Evolutionary conservation across 805 yeast species (phyloP), one percentile per base, ranked within the genome.

Genomic region (Yarrowia bubula): DNA sequence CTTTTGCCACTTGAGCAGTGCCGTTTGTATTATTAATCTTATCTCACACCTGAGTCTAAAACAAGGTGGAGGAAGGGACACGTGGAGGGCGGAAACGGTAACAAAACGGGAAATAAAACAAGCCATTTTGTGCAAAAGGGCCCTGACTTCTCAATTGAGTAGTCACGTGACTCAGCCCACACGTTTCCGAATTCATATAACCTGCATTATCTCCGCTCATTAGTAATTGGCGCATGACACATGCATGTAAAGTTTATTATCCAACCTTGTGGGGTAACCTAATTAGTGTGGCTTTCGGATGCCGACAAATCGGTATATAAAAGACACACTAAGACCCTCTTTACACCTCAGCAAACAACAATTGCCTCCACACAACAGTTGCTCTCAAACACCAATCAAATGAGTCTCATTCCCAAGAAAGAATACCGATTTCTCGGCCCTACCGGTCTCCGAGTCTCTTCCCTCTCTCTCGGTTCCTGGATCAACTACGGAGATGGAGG

Each of bases 401-500:
- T 35, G 58, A 22, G 33, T 3, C 42, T 35, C 51, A 63, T 68
- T 39, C 69, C 69, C 35, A 32, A 35, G 28, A 10, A 39, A 67
- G 74, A 72, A 43, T 73, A 71, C 69, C 74, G 76, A 46, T 71
- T 71, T 66, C 71, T 73, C 33, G 76, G 76, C 15, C 70, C 69
- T 48, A 67, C 76, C 17, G 76, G 76, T 31, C 70, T 73, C 22
- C 64, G 73, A 66, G 76, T 73, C 44, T 73, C 76, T 10, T 70
- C 71, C n/a, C 69, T 73, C 55, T 72, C 75, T 22, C 67, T 70
- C 31, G 76, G 76, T n/a, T 75, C 75, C 15, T 73, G 75, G 75
- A 62, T 73, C 65, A 73, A 75, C 48, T 71, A 65, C 65, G 72
- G 70, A 33, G 72, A 71, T 22, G 72, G 71, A 17, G 65, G 64